These are phyloP conservation scores for Aureobasidium sp. DNA, from an alignment of 2,329 filamentous ascomycete species.

Conservation along the genomic window DNA sequence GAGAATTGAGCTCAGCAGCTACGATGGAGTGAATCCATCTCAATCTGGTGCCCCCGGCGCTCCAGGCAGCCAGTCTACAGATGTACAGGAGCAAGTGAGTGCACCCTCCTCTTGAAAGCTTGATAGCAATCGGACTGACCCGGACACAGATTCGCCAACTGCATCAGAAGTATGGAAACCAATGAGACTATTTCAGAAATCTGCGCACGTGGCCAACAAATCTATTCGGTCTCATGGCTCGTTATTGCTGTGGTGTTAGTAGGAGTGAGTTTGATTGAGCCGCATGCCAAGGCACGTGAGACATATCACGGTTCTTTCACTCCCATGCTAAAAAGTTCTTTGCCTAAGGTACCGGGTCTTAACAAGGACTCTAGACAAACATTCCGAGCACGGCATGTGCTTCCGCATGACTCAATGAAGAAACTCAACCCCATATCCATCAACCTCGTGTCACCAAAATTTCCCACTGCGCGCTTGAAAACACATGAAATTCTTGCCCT, in stretches of 20 bases:
- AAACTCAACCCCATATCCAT: neutral
- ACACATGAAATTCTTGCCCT: neutral
- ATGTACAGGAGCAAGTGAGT: conserved; percentile 28
- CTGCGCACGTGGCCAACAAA: neutral
- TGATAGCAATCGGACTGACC: neutral
- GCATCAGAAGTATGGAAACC: conserved; percentile 25
- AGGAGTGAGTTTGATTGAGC: neutral
- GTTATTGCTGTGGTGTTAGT: neutral
- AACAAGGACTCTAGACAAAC: neutral
- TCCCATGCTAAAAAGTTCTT: neutral
- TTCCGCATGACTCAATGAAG: neutral
- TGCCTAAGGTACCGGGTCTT: neutral
- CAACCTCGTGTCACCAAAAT: neutral
- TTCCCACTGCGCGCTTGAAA: neutral
- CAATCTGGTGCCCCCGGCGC: conserved; percentile 46
- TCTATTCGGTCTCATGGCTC: neutral
- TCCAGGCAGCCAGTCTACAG: conserved; percentile 48
- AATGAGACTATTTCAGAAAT: neutral
- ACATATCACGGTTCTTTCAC: neutral
- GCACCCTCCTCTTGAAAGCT: no score
- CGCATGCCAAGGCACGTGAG: neutral
- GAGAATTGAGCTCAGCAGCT: conserved; percentile 59
- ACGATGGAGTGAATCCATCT: conserved; percentile 47
- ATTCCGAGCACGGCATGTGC: neutral
- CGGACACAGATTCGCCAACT: conserved; percentile 19